These are phyloP conservation scores for Colletotrichum sp. DNA, from an alignment of 2,329 filamentous ascomycete genomes.

Conservation along the genomic window DNA sequence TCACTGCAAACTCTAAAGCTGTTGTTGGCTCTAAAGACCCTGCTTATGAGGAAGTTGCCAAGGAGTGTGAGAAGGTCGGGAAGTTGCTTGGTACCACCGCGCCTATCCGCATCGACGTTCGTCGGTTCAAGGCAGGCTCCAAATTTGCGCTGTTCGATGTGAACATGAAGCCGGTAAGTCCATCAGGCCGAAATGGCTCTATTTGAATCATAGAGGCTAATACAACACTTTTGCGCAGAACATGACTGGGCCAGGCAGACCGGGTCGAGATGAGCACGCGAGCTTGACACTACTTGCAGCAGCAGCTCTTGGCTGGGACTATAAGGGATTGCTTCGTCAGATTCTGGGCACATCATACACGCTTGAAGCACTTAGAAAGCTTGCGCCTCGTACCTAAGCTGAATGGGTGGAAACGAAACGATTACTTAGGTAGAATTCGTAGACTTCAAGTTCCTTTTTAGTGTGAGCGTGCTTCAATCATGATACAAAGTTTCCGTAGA, in stretches of 20 bases:
- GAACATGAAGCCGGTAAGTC: constrained; percentile 55
- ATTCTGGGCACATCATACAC: constrained; percentile 29
- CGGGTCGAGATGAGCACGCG: constrained; percentile 51
- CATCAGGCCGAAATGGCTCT: rapidly evolving
- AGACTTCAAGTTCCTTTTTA: background rate
- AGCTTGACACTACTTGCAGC: constrained; percentile 50
- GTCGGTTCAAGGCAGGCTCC: constrained; percentile 37
- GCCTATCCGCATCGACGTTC: constrained; percentile 51
- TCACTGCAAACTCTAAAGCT: constrained; percentile 49
- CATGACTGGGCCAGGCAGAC: constrained; percentile 46
- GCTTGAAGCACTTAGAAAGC: background rate
- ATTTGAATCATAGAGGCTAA: background rate
- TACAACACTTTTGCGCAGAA: constrained; percentile 14
- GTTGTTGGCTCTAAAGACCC: constrained; percentile 34
- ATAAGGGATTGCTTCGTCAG: constrained; percentile 37
- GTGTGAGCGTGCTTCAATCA: rapidly evolving
- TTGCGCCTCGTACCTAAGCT: background rate
- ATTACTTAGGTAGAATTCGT: background rate
- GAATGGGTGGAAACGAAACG: rapidly evolving
- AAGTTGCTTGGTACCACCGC: constrained; percentile 43
- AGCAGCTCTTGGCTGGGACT: constrained; percentile 46
- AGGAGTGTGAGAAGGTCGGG: constrained; percentile 45
- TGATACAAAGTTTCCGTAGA: background rate
- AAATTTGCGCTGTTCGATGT: constrained; percentile 55
- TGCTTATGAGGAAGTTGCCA: constrained; percentile 33